Evolutionary conservation across 257 asterid species (phyloP), one percentile per base, ranked within the genome.

Genomic region (Salvia splendens): DNA sequence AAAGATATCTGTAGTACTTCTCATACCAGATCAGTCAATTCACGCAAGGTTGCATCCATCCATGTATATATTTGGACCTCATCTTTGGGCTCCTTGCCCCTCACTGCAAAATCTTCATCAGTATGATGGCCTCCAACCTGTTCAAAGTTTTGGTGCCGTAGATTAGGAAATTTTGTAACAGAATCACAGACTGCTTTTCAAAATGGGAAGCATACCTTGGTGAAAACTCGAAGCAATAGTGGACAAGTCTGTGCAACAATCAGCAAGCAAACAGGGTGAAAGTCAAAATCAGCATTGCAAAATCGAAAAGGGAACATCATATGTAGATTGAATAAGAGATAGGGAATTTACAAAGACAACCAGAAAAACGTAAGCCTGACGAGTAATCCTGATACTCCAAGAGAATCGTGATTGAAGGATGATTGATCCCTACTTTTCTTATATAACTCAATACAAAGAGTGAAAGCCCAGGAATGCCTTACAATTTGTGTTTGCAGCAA

Each of bases 31-130:
- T 94, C 99, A 72, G 98, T 94, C 78, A 94, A 75, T 76, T 94
- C 99, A 14, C 98, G 98, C 69, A 94, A 78, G 56, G 96, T 94
- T 7, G 99, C 98, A 86, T 94, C 99, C 99, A 91, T 54, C 99
- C 99, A 94, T 8, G 99, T 94, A 67, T 91, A 94, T 41, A 94
- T 91, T 79, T 94, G 98, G 76, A 94, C 99, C 78, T 94, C 99
- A 67, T 94, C 98, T 79, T 91, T 94, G 17, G 99, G 99, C 82
- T 91, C 98, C 84, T 94, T 91, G 75, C 99, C 99, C 73, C 96
- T 84, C 79, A 87, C 99, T 4, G 95, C 88, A 86, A 91, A 94
- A 71, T 94, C 96, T 36, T 73, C 88, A 32, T 83, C 88, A 20
- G 80, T 73, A 69, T 91, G 98, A 84, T 94, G 99, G 16, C 84